These are phyloP conservation scores for Mycogone perniciosa DNA, from an alignment of 2,329 filamentous ascomycete species.

Conservation along the genomic window DNA sequence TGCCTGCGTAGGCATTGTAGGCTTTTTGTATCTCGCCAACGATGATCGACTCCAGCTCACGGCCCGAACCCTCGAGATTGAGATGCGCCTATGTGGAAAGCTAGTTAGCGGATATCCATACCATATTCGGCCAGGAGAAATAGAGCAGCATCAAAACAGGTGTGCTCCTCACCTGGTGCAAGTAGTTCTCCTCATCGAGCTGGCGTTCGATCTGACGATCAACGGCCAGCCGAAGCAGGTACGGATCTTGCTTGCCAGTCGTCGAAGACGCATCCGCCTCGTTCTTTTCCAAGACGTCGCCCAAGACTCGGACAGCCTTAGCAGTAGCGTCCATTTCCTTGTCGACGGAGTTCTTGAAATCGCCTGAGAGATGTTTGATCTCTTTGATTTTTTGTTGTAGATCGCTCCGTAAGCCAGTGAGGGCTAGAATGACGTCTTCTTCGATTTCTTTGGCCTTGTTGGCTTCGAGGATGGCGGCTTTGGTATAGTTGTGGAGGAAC, in stretches of 20 bases:
- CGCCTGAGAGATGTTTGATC: conserved; percentile 85
- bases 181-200: conserved; percentile 93
- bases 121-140: too few species aligned
- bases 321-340: conserved; percentile 87
- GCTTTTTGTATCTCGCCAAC: conserved; percentile 97
- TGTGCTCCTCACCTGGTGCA: conserved; percentile 66
- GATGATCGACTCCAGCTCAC: conserved; percentile 92
- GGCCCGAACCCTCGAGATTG: conserved; percentile 88
- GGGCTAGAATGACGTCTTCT: conserved; percentile 79
- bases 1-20: conserved; percentile 87
- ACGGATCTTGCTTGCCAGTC: conserved; percentile 86
- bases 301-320: conserved; percentile 71
- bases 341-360: conserved; percentile 95
- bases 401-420: conserved; percentile 81
- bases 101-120: not conserved
- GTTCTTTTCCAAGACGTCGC: conserved; percentile 72
- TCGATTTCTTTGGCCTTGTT: conserved; percentile 89
- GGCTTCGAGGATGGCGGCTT: conserved; percentile 68
- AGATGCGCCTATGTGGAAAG: conserved; percentile 66
- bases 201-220: conserved; percentile 89
- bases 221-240: conserved; percentile 75
- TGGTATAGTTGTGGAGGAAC: conserved; percentile 77
- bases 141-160: too few species aligned
- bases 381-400: conserved; percentile 96
- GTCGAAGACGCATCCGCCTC: conserved; percentile 68